Evolutionary conservation across 2,329 filamentous ascomycete species (phyloP).

Genomic region (Cladosporium sp.): DNA sequence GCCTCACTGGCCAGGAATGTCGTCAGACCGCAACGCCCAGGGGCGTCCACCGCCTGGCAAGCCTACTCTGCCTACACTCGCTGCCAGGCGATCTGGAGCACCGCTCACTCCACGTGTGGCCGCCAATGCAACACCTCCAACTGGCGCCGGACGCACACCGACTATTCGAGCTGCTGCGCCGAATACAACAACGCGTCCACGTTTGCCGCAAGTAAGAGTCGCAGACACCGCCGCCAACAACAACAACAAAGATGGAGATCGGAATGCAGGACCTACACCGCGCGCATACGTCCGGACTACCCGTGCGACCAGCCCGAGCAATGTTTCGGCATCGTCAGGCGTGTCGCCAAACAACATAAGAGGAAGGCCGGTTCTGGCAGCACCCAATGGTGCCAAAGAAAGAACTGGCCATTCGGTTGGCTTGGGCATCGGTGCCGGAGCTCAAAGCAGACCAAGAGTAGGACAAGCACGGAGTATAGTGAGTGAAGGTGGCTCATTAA

Average conservation of each 20-base stretch:
- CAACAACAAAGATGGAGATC: slow-evolving; percentile 13
- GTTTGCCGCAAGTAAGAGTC: slow-evolving; percentile 13
- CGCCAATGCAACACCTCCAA: slow-evolving; percentile 29
- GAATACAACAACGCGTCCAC: slow-evolving; percentile 8
- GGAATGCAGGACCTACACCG: slow-evolving; percentile 11
- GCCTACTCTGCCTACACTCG: slow-evolving; percentile 71
- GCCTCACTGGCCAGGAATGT: slow-evolving; percentile 27
- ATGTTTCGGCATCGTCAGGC: not conserved
- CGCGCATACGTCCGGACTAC: slow-evolving; percentile 7
- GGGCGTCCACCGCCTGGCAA: slow-evolving; percentile 60
- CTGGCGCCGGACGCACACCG: slow-evolving; percentile 35
- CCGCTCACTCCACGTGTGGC: slow-evolving; percentile 62
- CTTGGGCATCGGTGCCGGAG: slow-evolving; percentile 21
- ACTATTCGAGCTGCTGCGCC: slow-evolving; percentile 30
- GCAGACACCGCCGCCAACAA: slow-evolving; percentile 10
- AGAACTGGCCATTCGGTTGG: slow-evolving; percentile 26
- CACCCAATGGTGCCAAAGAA: slow-evolving; percentile 23
- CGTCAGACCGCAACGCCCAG: slow-evolving; percentile 42
- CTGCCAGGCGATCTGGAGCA: slow-evolving; percentile 59
- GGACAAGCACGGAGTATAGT: slow-evolving; percentile 41
- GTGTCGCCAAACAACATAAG: slow-evolving; percentile 11
- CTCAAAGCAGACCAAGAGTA: slow-evolving; percentile 22
- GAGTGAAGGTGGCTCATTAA: slow-evolving; percentile 34
- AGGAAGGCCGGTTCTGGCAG: slow-evolving; percentile 15
- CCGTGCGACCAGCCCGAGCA: slow-evolving; percentile 5